Evolutionary conservation across 2,329 filamentous ascomycete species (phyloP).

Genomic region (Aureobasidium sp.): DNA sequence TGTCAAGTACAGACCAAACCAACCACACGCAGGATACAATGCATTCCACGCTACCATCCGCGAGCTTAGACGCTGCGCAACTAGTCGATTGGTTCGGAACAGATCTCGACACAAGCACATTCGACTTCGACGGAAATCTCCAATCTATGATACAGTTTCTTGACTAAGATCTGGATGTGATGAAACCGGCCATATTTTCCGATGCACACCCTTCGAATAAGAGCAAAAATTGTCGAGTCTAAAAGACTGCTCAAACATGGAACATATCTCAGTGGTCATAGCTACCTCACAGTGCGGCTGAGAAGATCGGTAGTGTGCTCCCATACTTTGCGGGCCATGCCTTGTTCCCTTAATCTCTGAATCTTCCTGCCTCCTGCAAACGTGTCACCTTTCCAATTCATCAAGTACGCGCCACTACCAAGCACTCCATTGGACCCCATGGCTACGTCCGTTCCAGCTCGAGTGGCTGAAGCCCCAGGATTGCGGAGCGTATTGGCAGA

Average conservation of each 20-base stretch:
- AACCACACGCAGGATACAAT: background rate
- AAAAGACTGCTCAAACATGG: background rate
- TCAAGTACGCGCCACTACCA: slow-evolving; percentile 19
- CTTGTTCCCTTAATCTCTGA: slow-evolving; percentile 12
- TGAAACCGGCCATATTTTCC: background rate
- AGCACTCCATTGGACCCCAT: slow-evolving; percentile 11
- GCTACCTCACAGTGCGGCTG: background rate
- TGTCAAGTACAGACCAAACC: background rate
- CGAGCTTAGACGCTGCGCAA: background rate
- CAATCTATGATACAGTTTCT: background rate
- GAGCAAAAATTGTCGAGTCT: background rate
- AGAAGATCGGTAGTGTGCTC: slow-evolving; percentile 18
- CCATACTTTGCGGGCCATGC: slow-evolving; percentile 13
- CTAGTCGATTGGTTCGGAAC: background rate
- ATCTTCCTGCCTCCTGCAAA: background rate
- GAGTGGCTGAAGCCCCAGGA: background rate
- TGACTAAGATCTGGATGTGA: background rate
- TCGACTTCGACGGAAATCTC: background rate
- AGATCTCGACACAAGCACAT: background rate
- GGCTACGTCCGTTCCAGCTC: background rate
- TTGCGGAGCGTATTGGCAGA: background rate
- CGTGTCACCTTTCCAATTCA: slow-evolving; percentile 17
- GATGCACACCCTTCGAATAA: background rate
- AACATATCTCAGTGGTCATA: background rate
- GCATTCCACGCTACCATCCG: background rate